phyloP scores from a whole-genome alignment of 2,329 filamentous ascomycete genomes.

The Colletotrichum destructivum region DNA sequence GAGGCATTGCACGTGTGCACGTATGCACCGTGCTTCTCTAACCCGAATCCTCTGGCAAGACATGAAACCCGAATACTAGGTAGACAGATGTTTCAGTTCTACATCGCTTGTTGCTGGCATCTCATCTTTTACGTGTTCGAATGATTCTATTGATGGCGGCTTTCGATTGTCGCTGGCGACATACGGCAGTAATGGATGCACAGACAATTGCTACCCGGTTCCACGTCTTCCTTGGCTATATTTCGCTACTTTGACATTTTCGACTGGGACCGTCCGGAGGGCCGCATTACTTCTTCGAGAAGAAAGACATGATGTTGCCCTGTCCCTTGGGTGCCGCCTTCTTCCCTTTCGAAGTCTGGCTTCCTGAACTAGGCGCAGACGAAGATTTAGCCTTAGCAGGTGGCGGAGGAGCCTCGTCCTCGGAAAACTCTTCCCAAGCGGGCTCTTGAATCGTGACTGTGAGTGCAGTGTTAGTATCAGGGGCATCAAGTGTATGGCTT shows the following conservation, averaged over 20 bases:
- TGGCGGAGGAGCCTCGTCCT: constrained; percentile 80
- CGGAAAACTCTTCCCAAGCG: constrained; percentile 93
- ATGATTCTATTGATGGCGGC: background rate
- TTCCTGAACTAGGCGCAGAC: constrained; percentile 61
- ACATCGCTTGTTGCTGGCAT: background rate
- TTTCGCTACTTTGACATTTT: too few species aligned
- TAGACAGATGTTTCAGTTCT: background rate
- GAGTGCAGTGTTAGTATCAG: constrained; percentile 35
- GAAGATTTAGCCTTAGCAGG: constrained; percentile 65
- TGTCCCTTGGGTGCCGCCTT: constrained; percentile 75
- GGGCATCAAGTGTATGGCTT: background rate
- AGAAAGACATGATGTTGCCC: constrained; percentile 94
- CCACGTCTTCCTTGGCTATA: background rate
- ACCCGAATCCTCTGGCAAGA: background rate
- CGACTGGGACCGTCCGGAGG: too few species aligned
- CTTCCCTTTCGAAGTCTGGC: constrained; percentile 64
- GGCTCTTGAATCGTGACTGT: constrained; percentile 88
- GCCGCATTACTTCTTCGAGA: constrained; percentile 78
- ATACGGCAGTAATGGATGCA: background rate
- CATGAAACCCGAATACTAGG: background rate
- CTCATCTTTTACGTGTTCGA: too few species aligned
- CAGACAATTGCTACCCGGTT: too few species aligned
- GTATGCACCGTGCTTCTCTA: background rate
- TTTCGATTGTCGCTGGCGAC: background rate
- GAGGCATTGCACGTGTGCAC: background rate